Percentiles rank a stretch among this genome's conserved stretches.
These are phyloP conservation scores for Aristolochia contorta DNA, from an alignment of 164 flowering plant species.

Conservation along the genomic window DNA sequence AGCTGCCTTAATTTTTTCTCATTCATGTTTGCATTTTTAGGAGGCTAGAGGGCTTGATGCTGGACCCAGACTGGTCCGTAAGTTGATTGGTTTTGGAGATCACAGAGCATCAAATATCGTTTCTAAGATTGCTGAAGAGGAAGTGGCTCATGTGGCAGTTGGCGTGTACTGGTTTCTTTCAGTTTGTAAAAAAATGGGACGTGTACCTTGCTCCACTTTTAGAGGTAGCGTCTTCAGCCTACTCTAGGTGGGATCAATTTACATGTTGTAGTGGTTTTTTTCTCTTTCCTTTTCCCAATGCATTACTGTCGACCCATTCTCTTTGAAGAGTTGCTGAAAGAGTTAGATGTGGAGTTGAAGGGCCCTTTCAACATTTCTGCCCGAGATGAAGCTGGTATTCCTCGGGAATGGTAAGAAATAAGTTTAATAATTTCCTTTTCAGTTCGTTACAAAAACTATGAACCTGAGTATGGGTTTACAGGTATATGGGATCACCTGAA, in stretches of 20 bases:
- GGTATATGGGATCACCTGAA: constrained; percentile 53
- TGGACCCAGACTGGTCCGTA: constrained; percentile 84
- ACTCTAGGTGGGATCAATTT: not conserved
- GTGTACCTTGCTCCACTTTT: constrained; percentile 63
- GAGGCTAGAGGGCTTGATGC: constrained; percentile 99
- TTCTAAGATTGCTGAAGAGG: constrained; percentile 83
- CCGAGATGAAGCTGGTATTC: constrained; percentile 89
- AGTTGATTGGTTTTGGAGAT: constrained; percentile 87
- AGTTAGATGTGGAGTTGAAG: constrained; percentile 72
- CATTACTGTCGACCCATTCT: not conserved
- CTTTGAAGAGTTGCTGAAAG: constrained; percentile 53
- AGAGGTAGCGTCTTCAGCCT: constrained; percentile 34
- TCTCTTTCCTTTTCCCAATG: too few species aligned
- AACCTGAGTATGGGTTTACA: constrained; percentile 14
- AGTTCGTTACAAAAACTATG: not conserved
- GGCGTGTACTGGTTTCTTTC: constrained; percentile 82
- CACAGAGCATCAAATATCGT: constrained; percentile 62
- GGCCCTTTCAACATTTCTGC: constrained; percentile 94
- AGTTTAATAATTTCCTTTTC: not conserved
- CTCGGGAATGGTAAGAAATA: constrained; percentile 67
- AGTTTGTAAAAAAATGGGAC: constrained; percentile 63
- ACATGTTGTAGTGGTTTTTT: not conserved
- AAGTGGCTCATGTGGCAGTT: constrained; percentile 94
- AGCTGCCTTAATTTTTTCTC: not conserved
- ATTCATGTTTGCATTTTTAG: constrained; percentile 18